Evolutionary conservation across 768 basidiomycete species (phyloP).

Genomic region (Termitomyces sp.): DNA sequence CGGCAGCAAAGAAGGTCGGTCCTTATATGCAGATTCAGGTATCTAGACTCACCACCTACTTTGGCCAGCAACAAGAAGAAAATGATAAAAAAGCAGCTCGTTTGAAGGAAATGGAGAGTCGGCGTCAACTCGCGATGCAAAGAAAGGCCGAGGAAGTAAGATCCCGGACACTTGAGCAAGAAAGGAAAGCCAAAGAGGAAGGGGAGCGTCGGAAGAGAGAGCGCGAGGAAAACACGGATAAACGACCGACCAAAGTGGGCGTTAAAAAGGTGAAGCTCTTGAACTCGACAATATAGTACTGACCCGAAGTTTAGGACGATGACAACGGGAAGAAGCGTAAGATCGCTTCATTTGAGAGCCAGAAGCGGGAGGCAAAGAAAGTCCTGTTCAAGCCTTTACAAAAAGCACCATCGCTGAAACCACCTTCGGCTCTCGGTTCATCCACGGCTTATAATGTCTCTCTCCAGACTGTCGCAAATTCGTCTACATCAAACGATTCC

Average conservation of each 20-base stretch:
- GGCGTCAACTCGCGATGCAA: constrained; percentile 65
- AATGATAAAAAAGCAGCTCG: constrained; percentile 71
- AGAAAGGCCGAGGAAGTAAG: constrained; percentile 80
- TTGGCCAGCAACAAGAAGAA: constrained; percentile 79
- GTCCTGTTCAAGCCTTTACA: constrained; percentile 43
- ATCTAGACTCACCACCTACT: not conserved
- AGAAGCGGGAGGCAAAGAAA: constrained; percentile 58
- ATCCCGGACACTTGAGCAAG: constrained; percentile 54
- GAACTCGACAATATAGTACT: not conserved
- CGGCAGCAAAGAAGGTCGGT: constrained; percentile 84
- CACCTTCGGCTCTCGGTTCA: constrained; percentile 28
- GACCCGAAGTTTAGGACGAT: constrained; percentile 44
- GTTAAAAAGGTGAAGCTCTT: constrained; percentile 48
- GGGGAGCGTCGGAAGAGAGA: constrained; percentile 76
- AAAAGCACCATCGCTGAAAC: constrained; percentile 37
- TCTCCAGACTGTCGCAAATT: constrained; percentile 19
- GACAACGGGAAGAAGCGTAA: constrained; percentile 71
- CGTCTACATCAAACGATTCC: constrained; percentile 27
- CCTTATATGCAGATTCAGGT: not conserved
- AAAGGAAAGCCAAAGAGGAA: constrained; percentile 68
- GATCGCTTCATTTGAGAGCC: constrained; percentile 43
- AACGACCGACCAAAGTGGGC: constrained; percentile 49
- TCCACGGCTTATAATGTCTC: constrained; percentile 34
- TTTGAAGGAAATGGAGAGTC: constrained; percentile 76
- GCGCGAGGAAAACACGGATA: constrained; percentile 71